Conservation (phyloP, 495 filamentous ascomycete genomes). For the Niebla homalea region DNA sequence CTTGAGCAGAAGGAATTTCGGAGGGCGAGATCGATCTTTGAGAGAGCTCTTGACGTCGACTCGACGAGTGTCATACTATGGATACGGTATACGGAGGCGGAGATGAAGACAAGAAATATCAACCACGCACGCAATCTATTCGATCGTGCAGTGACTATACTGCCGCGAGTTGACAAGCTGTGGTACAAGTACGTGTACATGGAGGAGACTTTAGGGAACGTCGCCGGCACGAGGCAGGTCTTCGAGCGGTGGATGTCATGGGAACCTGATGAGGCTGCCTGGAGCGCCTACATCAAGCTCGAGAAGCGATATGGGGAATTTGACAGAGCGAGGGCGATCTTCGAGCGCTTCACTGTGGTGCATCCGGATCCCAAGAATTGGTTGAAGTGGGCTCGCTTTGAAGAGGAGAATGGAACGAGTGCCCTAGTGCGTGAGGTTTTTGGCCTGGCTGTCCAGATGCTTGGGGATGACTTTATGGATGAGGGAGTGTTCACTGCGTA, state of each 20-base stretch:
- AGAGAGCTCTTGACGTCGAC: slow-evolving; percentile 87
- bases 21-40: slow-evolving; percentile 91
- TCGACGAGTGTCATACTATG: slow-evolving; percentile 68
- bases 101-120: slow-evolving; percentile 95
- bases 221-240: slow-evolving; percentile 82
- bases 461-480: slow-evolving; percentile 94
- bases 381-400: slow-evolving; percentile 97
- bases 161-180: slow-evolving; percentile 83
- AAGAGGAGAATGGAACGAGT: slow-evolving; percentile 85
- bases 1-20: slow-evolving; percentile 96
- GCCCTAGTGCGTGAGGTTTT: slow-evolving; percentile 90
- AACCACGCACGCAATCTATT: slow-evolving; percentile 92
- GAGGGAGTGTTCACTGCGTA: slow-evolving; percentile 90
- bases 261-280: slow-evolving; percentile 92
- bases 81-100: slow-evolving; percentile 87
- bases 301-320: slow-evolving; percentile 92
- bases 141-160: slow-evolving; percentile 84
- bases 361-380: slow-evolving; percentile 93
- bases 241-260: slow-evolving; percentile 98
- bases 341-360: slow-evolving; percentile 80
- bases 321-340: slow-evolving; percentile 70
- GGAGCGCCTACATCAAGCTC: slow-evolving; percentile 90
- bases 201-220: slow-evolving; percentile 92
- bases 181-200: slow-evolving; percentile 99
- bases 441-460: slow-evolving; percentile 71